Conservation (phyloP, 192 early-diverging fungal genomes). For the Coemansia guatemalensis region DNA sequence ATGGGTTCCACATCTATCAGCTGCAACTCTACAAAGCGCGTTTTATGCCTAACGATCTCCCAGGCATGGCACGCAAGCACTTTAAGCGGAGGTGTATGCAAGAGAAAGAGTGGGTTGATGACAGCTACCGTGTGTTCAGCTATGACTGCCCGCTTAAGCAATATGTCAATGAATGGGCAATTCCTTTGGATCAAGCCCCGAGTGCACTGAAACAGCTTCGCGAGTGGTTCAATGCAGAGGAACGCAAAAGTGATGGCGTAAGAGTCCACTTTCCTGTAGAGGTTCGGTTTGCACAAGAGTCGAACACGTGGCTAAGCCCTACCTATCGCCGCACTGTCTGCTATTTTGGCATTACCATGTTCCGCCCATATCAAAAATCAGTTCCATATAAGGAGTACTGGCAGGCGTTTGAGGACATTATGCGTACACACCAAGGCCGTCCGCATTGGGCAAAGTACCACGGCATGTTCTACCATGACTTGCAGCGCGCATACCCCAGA, state of each 20-base stretch:
- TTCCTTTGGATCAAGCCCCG: conserved; percentile 59
- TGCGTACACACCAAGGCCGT: conserved; percentile 62
- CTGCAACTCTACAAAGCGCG: conserved; percentile 57
- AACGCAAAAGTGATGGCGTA: conserved; percentile 28
- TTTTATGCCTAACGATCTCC: conserved; percentile 14
- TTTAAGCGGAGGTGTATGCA: conserved; percentile 56
- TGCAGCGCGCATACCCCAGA: conserved; percentile 61
- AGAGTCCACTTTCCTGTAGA: conserved; percentile 75
- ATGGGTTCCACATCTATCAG: conserved; percentile 53
- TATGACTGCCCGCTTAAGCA: conserved; percentile 70
- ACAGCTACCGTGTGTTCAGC: conserved; percentile 64
- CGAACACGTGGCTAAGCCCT: conserved; percentile 69
- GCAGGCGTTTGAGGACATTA: conserved; percentile 68
- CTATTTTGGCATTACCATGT: conserved; percentile 76
- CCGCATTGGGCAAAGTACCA: conserved; percentile 83
- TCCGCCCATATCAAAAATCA: conserved; percentile 62
- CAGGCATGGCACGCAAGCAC: conserved; percentile 46
- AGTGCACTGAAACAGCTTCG: conserved; percentile 58
- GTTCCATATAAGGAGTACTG: conserved; percentile 74
- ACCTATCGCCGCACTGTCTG: conserved; percentile 62
- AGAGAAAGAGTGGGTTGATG: conserved; percentile 55
- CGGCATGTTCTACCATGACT: conserved; percentile 55
- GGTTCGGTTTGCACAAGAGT: conserved; percentile 57
- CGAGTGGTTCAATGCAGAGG: conserved; percentile 54
- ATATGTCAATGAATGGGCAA: conserved; percentile 78